A percentile compares a stretch with the other conserved stretches of the same genome.
Conservation (phyloP, 495 filamentous ascomycete genomes). For the Niebla homalea region DNA sequence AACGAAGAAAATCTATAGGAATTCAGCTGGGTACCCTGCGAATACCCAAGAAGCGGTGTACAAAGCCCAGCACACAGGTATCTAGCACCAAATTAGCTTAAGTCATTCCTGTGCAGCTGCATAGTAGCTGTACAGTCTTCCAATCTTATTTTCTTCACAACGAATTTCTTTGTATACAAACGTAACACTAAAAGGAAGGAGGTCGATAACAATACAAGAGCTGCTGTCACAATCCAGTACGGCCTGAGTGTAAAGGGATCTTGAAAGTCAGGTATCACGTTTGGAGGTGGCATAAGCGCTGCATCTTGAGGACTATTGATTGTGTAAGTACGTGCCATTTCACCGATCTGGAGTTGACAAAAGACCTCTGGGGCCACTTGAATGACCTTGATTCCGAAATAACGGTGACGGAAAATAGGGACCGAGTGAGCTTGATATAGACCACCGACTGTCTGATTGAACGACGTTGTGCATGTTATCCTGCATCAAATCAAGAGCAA, state of each 20-base stretch:
- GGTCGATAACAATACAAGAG: background rate
- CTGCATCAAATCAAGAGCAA: too few species aligned
- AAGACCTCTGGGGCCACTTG: too few species aligned
- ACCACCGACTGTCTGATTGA: too few species aligned
- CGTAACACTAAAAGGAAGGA: background rate
- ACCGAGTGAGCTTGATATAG: too few species aligned
- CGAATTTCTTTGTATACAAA: background rate
- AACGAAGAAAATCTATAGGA: background rate
- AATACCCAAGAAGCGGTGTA: background rate
- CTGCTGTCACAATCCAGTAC: background rate
- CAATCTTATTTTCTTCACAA: constrained; percentile 3
- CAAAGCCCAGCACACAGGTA: background rate
- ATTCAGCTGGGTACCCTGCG: background rate
- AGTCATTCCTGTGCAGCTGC: background rate
- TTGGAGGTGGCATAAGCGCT: background rate
- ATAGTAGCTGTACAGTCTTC: background rate
- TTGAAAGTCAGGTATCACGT: constrained; percentile 4
- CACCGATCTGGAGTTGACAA: too few species aligned
- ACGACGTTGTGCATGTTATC: too few species aligned
- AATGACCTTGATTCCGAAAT: too few species aligned
- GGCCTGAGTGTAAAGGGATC: constrained; percentile 3
- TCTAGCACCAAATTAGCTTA: background rate
- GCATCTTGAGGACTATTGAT: background rate
- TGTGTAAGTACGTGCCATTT: background rate
- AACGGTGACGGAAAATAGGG: too few species aligned